Evolutionary conservation across 2,329 filamentous ascomycete genomes (phyloP).

Genomic region (Pseudogymnoascus sp.): DNA sequence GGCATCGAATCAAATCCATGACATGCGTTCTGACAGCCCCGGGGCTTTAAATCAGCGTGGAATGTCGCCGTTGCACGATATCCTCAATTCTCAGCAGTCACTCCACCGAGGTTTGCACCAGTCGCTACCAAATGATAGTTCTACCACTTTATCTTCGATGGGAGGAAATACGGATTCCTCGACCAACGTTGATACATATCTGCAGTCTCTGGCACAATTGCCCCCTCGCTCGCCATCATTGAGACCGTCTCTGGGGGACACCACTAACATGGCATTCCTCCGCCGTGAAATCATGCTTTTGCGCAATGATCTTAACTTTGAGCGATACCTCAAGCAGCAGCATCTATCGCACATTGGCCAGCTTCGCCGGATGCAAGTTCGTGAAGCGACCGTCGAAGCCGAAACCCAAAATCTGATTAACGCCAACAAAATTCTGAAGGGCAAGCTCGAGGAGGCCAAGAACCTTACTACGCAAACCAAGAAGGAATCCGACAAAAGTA

Average conservation of each 20-base stretch:
- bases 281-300: constrained; percentile 68
- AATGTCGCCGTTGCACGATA: constrained; percentile 44
- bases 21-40: constrained; percentile 1
- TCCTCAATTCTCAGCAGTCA: constrained; percentile 51
- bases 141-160: constrained; percentile 33
- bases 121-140: constrained; percentile 48
- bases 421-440: constrained; percentile 64
- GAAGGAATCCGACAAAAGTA: constrained; percentile 63
- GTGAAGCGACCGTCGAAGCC: constrained; percentile 69
- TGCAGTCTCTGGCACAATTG: constrained; percentile 20
- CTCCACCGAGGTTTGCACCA: constrained; percentile 49
- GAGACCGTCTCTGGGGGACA: constrained; percentile 28
- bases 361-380: constrained; percentile 64
- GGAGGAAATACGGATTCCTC: constrained; percentile 19
- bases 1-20: neutral
- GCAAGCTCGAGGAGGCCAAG: constrained; percentile 64
- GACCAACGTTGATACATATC: constrained; percentile 23
- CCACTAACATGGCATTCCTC: constrained; percentile 44
- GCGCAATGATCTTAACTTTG: constrained; percentile 74
- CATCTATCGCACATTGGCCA: constrained; percentile 76
- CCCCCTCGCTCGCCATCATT: constrained; percentile 24
- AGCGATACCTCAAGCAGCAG: constrained; percentile 75
- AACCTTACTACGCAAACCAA: constrained; percentile 61
- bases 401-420: constrained; percentile 76
- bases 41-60: neutral